Conservation (phyloP, 2,329 filamentous ascomycete species). For the Xylariaceae sp. region DNA sequence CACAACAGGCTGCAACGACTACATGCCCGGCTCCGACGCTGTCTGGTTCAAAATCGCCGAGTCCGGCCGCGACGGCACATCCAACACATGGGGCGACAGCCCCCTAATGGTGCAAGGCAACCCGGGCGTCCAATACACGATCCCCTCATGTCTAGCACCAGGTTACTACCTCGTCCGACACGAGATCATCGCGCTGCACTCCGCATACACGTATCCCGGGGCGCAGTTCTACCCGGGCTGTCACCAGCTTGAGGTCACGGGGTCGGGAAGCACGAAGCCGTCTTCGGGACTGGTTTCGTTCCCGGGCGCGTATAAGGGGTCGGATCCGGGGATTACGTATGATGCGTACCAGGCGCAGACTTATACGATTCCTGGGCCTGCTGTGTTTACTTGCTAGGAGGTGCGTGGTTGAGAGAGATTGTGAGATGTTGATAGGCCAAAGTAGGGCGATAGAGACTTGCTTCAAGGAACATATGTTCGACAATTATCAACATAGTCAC, state of each 20-base stretch:
- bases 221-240: slow-evolving; percentile 55
- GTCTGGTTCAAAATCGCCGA: slow-evolving; percentile 55
- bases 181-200: slow-evolving; percentile 52
- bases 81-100: slow-evolving; percentile 44
- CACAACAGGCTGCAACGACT: slow-evolving; percentile 19
- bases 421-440: neutral
- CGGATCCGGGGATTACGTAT: slow-evolving; percentile 48
- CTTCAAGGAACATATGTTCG: no score
- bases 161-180: slow-evolving; percentile 56
- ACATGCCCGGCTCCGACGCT: slow-evolving; percentile 29
- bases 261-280: slow-evolving; percentile 41
- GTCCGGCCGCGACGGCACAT: slow-evolving; percentile 44
- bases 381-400: slow-evolving; percentile 43
- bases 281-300: slow-evolving; percentile 42
- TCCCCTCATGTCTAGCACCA: slow-evolving; percentile 46
- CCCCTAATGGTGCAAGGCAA: slow-evolving; percentile 41
- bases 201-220: slow-evolving; percentile 36
- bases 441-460: no score
- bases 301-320: slow-evolving; percentile 48
- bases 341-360: slow-evolving; percentile 44
- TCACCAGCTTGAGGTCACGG: slow-evolving; percentile 51
- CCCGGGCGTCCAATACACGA: slow-evolving; percentile 45
- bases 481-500: no score
- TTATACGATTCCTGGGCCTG: slow-evolving; percentile 45
- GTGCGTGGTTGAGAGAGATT: neutral